Base-by-base conservation (phyloP, 225 moss, liverwort and hornwort genomes). In the Climacium dendroides region DNA sequence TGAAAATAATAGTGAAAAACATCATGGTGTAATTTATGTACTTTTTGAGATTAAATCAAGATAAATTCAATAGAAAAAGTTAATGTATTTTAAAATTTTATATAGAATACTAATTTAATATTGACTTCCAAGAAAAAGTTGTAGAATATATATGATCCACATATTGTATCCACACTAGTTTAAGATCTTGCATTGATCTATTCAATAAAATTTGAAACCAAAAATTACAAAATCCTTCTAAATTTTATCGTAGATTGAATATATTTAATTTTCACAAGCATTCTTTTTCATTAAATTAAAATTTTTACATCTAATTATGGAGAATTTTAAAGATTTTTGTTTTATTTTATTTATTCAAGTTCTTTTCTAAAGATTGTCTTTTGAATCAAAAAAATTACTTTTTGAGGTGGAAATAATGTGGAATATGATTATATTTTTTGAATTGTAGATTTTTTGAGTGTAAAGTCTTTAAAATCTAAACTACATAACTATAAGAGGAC, bases 161-260 rank as follows among this genome's bases (percentile, higher is more conserved):
- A 32, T 4, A 50, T 74, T 0, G 1, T 13, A 20, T 74, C 1
- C 1, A 50, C 8, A 32, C 1, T 32, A 19, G 12, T 0, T n/a
- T 4, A 34, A 74, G 4, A 32, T 32, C 12, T 50, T 32, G 7
- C 8, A 5, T 32, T 50, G 20, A 74, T 7, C 3, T 29, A 19
- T 32, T 9, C 35, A 35, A n/a, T n/a, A 53, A 24, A 75, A 13
- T 29, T 47, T 45, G 47, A 23, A 53, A 20, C 6, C 2, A 14
- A 52, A 75, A 52, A 23, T 35, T 24, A 0, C 15, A 15, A 24
- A 9, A 15, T 15, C 16, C 24, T 77, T n/a, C 6, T 23, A 23
- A 35, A 35, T 6, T 53, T 35, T 7, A 76, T 35, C 4, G 10
- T n/a, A 35, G 2, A 52, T 52, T 35, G 22, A 52, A 52, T 35